Evolutionary conservation across 306 rosid species (phyloP), one percentile per base, ranked within the genome.

Genomic region (Cicer cuneatum): DNA sequence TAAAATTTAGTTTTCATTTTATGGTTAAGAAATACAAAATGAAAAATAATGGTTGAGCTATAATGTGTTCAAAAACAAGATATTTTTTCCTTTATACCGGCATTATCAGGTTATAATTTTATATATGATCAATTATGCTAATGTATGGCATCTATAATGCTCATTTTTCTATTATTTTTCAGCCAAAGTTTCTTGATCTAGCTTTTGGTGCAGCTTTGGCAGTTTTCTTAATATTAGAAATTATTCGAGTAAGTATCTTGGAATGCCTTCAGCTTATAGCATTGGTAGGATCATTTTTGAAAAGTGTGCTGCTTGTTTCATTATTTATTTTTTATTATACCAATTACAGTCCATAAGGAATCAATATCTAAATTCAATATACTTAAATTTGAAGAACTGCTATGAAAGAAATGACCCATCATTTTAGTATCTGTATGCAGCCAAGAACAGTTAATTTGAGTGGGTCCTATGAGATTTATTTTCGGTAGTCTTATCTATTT

Each of bases 121-220:
- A 35, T 53, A 42, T 18, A n/a, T 33, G 52, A 71, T 57, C 40
- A 57, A 43, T 71, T 68, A 33, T 76, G 10, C 15, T 43, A 52
- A 42, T 19, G 48, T 76, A 21, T 72, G 37, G 60, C 39, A 66
- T 33, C 12, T 64, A 53, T 76, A 59, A 45, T 57, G 18, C 82
- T 81, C 72, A 77, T 78, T 84, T 42, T 69, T 78, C 9, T 66
- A 21, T 82, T 87, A 76, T 80, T 88, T 88, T 90, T 46, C 96
- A 94, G 99, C 92, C 96, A 66, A 85, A 84, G 80, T 92, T 90
- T 87, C 99, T 94, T 54, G 85, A 90, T 83, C 89, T 94, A 51
- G 92, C 96, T 49, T 94, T 94, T 71, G 98, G 99, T 3, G 96
- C 90, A 45, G 97, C 99, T 41, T 83, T 94, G 90, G 89, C 87